Conservation (phyloP, 2,329 filamentous ascomycete genomes). For the Pseudocercospora crystallina region DNA sequence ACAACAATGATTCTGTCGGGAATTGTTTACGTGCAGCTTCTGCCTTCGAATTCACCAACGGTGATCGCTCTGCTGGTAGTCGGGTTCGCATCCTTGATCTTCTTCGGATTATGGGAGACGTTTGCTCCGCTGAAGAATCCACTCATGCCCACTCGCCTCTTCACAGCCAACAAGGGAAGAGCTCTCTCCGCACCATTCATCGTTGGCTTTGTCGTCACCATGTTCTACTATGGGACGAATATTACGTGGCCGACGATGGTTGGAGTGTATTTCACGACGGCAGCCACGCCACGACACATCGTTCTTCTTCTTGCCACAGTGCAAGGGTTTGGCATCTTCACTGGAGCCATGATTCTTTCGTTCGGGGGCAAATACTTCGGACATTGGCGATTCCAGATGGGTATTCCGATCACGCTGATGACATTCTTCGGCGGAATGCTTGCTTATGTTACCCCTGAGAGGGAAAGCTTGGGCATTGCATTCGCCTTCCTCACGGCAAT, state of each 20-base stretch:
- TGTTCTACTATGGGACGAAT: conserved; percentile 17
- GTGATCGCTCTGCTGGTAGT: too few species aligned
- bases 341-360: conserved; percentile 28
- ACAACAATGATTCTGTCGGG: too few species aligned
- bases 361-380: conserved; percentile 44
- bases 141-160: conserved; percentile 13
- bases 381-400: conserved; percentile 51
- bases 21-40: too few species aligned
- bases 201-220: conserved; percentile 16
- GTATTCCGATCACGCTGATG: conserved; percentile 46
- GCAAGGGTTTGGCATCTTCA: conserved; percentile 41
- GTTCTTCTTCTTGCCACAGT: background rate
- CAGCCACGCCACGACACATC: too few species aligned
- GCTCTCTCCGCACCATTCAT: conserved; percentile 14
- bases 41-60: too few species aligned
- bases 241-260: conserved; percentile 16
- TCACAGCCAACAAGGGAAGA: conserved; percentile 12
- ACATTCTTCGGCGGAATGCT: conserved; percentile 49
- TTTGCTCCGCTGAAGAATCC: conserved; percentile 9
- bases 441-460: conserved; percentile 43
- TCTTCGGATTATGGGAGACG: too few species aligned
- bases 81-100: too few species aligned
- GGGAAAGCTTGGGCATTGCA: conserved; percentile 48
- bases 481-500: conserved; percentile 47
- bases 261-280: conserved; percentile 6